phyloP scores from a whole-genome alignment of 768 basidiomycete genomes.

The Calocera viscosa region DNA sequence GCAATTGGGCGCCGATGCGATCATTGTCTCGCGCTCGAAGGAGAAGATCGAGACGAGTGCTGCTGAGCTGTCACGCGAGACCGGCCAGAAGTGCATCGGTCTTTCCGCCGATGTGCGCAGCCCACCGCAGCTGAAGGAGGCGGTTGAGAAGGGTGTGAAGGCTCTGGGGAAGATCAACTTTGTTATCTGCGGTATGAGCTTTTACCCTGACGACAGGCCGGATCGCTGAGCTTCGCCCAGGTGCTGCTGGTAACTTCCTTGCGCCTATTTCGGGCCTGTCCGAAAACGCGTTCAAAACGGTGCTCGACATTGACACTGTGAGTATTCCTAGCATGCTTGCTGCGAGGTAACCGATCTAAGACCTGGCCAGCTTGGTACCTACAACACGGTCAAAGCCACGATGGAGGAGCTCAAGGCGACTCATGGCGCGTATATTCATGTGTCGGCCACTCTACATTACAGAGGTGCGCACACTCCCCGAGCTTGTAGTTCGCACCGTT shows the following conservation, averaged over 20 bases:
- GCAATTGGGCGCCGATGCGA: slow-evolving; percentile 67
- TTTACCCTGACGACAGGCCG: background rate
- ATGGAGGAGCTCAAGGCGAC: slow-evolving; percentile 55
- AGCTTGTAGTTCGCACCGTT: background rate
- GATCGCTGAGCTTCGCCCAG: slow-evolving; percentile 28
- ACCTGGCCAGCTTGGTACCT: slow-evolving; percentile 62
- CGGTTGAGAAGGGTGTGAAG: slow-evolving; percentile 61
- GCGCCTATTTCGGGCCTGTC: slow-evolving; percentile 73
- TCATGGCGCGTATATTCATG: slow-evolving; percentile 75
- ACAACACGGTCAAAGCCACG: slow-evolving; percentile 89
- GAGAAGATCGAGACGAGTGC: slow-evolving; percentile 61
- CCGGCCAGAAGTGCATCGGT: slow-evolving; percentile 59
- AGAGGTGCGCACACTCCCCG: slow-evolving; percentile 36
- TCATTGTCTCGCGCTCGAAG: slow-evolving; percentile 60
- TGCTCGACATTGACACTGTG: slow-evolving; percentile 87
- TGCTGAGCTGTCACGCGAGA: slow-evolving; percentile 51
- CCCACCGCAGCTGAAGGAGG: slow-evolving; percentile 55
- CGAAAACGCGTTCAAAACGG: slow-evolving; percentile 82
- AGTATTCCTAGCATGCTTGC: slow-evolving; percentile 19
- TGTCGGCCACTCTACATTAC: slow-evolving; percentile 82
- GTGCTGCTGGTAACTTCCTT: slow-evolving; percentile 93
- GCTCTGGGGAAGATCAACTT: slow-evolving; percentile 83
- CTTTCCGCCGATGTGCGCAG: slow-evolving; percentile 73
- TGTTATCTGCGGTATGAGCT: slow-evolving; percentile 70
- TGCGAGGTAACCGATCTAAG: background rate